Percentiles rank a stretch among this genome's conserved stretches.
phyloP scores from a whole-genome alignment of 345 rosid genomes.

The Eucalyptus leucophloia region DNA sequence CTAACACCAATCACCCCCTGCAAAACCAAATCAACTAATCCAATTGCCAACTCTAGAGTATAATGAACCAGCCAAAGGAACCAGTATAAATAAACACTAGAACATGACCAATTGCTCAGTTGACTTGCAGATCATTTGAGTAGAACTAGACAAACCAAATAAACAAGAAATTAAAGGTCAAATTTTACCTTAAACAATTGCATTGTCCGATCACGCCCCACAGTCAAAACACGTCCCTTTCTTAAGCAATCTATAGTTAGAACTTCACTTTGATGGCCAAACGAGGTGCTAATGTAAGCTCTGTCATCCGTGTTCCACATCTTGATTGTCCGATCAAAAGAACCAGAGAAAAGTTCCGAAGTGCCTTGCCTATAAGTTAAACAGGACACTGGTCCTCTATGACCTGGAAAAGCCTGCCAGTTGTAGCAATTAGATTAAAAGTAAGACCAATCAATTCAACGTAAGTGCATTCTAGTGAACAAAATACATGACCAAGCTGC shows the following conservation, averaged over 20 bases:
- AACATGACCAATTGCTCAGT: neutral
- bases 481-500: neutral
- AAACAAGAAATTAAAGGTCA: neutral
- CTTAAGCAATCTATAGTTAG: conserved; percentile 61
- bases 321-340: conserved; percentile 88
- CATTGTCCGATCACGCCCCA: conserved; percentile 89
- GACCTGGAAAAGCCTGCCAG: conserved; percentile 89
- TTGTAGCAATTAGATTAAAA: neutral
- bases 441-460: neutral
- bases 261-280: conserved; percentile 85
- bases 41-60: neutral
- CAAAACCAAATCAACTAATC: neutral
- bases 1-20: neutral
- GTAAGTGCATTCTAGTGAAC: neutral
- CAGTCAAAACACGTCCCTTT: conserved; percentile 70
- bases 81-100: neutral
- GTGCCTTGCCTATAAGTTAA: conserved; percentile 81
- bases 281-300: conserved; percentile 57
- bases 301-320: conserved; percentile 91
- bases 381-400: conserved; percentile 73
- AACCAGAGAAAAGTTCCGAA: conserved; percentile 91
- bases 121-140: neutral
- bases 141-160: neutral
- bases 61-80: neutral
- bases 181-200: conserved; percentile 38